Percentiles rank a stretch among this genome's conserved stretches.
Conservation (phyloP, 2,329 filamentous ascomycete genomes). For the Arthroderma sp. region DNA sequence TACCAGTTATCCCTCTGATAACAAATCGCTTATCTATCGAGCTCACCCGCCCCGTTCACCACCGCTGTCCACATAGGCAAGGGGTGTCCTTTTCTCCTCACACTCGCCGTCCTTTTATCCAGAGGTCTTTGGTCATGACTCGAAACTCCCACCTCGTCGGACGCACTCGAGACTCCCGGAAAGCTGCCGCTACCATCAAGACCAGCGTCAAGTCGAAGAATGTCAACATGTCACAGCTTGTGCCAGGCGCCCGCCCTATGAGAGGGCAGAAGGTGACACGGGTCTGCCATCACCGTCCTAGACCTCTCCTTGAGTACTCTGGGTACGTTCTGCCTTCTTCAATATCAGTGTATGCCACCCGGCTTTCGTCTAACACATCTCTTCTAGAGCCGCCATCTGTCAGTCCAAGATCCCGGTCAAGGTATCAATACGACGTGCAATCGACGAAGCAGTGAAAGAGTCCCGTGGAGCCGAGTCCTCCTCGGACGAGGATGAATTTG, state of each 20-base stretch:
- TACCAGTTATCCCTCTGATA: too few relatives aligned
- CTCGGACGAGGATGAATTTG: background rate
- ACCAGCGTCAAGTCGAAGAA: background rate
- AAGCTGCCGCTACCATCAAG: background rate
- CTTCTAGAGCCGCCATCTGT: background rate
- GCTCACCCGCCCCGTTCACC: background rate
- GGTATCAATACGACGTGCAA: background rate
- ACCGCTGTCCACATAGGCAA: background rate
- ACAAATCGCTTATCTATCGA: background rate
- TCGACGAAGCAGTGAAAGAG: slow-evolving; percentile 3
- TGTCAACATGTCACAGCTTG: slow-evolving; percentile 7
- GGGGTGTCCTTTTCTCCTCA: background rate
- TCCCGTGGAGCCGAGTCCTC: background rate
- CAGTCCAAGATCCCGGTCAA: background rate
- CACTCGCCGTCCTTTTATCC: background rate
- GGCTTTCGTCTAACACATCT: background rate
- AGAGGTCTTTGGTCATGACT: background rate
- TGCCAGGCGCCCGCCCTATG: slow-evolving; percentile 21
- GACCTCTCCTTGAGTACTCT: background rate
- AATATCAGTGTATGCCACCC: background rate
- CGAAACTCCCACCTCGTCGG: background rate
- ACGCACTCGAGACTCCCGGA: background rate
- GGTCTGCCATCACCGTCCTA: background rate
- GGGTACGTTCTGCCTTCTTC: background rate
- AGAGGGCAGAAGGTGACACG: slow-evolving; percentile 3